Base-by-base conservation (phyloP, 495 filamentous ascomycete species). In the Astrothelium subdiscretum region DNA sequence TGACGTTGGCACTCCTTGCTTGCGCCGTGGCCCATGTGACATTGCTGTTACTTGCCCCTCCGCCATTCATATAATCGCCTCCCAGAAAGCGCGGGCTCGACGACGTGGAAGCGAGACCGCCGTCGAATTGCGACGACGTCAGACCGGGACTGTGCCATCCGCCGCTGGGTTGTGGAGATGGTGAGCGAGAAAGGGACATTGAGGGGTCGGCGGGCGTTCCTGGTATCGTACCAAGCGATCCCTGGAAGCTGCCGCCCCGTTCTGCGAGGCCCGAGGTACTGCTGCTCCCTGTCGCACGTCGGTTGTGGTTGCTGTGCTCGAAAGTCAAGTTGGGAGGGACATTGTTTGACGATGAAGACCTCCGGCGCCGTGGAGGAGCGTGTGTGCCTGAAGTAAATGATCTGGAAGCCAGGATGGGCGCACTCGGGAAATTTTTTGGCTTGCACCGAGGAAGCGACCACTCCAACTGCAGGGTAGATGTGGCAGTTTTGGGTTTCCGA, bases 101-200 rank as follows among this genome's bases (percentile, higher is more conserved):
- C 31, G 89, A 88, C 68, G 84, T 89, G 27, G 86, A 83, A 69
- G 80, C 78, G 64, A 85, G 87, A 72, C 85, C 90, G 44, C 79
- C 76, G 58, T 72, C 76, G 31, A 70, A 71, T 60, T 73, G 77
- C 13, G 73, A 74, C 62, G 84, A 82, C 58, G 81, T 84, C 60
- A 92, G 78, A 35, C 88, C 89, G 26, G 90, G 90, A 75, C 85
- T 92, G 62, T 88, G 83, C 90, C 90, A 95, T 67, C 89, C 89
- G 68, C 87, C 88, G 66, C 87, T 87, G 66, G 82, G 84, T 62
- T 83, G 81, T 63, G 90, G 90, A 58, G 90, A 92, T 57, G 89
- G 89, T 70, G 89, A 91, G 74, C 89, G 83, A 59, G 89, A 91
- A 57, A 90, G 73, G 66, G 89, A 88, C 90, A 94, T 92, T 63